phyloP scores from a whole-genome alignment of 2,329 filamentous ascomycete species.

The Rosellinia necatrix region DNA sequence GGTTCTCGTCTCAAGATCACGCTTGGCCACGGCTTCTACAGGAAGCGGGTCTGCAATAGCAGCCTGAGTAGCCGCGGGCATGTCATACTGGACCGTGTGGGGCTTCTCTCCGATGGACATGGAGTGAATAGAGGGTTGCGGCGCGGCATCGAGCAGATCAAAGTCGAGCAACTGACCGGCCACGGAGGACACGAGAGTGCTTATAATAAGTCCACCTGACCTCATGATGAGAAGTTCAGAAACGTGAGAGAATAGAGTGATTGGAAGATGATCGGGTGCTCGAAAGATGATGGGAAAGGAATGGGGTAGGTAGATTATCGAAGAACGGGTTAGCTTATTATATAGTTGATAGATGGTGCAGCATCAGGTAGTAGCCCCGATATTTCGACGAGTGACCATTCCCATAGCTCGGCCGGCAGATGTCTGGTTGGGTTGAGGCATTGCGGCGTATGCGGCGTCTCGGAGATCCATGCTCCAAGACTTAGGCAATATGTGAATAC shows the following conservation, averaged over 20 bases:
- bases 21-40: conserved; percentile 22
- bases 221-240: conserved; percentile 26
- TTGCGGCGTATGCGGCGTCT: conserved; percentile 6
- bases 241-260: background rate
- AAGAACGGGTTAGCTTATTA: conserved; percentile 2
- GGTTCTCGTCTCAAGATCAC: conserved; percentile 20
- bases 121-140: conserved; percentile 37
- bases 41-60: conserved; percentile 32
- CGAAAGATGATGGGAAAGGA: background rate
- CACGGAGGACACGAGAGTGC: conserved; percentile 27
- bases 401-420: background rate
- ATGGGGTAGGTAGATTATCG: background rate
- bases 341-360: conserved; percentile 3
- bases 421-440: background rate
- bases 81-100: conserved; percentile 36
- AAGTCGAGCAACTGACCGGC: conserved; percentile 43
- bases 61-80: conserved; percentile 35
- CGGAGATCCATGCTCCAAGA: conserved; percentile 17
- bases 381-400: background rate
- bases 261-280: background rate
- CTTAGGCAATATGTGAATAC: background rate
- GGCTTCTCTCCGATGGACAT: conserved; percentile 38
- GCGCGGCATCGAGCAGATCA: conserved; percentile 39
- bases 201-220: conserved; percentile 18
- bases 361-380: background rate